Evolutionary conservation across 257 asterid genomes (phyloP), one percentile per base, ranked within the genome.

Genomic region (Lavandula angustifolia): DNA sequence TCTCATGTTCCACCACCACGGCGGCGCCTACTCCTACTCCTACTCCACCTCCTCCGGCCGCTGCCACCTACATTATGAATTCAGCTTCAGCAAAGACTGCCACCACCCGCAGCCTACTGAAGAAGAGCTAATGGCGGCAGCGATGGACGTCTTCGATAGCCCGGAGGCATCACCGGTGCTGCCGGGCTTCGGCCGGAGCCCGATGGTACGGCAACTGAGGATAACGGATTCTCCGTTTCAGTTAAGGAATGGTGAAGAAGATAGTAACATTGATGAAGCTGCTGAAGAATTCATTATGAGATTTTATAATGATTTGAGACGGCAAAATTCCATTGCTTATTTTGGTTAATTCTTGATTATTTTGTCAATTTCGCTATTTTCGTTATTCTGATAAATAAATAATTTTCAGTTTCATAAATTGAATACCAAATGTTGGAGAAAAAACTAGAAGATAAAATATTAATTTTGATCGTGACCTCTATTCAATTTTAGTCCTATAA

Each of bases 1-100:
- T 9, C 87, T 86, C 81, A 79, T 84, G 77, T 68, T 78, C 81
- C 92, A 88, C 82, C 88, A 29, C 70, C 77, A 44, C 77, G 27
- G 57, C 72, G 3, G 27, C 67, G 62, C 74, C 63, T 35, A 37
- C 41, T 37, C 76, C 12, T 14, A 10, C 54, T 18, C 57, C 71
- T 5, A 10, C 64, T 29, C 40, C n/a, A n/a, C n/a, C n/a, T n/a
- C n/a, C n/a, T n/a, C n/a, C n/a, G n/a, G n/a, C 9, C 51, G 62
- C 13, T 62, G 66, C 55, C 74, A 14, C 14, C 66, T 32, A 18
- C 86, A 85, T 4, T 90, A 85, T 53, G 90, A 87, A 47, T 84
- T 77, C 74, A 83, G 89, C 79, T 85, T 87, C 91, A 77, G 91
- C 31, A 84, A 81, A 7, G 4, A 8, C 12, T 12, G 43, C 43